Conservation (phyloP, 2,329 filamentous ascomycete genomes). For the Calonectria montana region DNA sequence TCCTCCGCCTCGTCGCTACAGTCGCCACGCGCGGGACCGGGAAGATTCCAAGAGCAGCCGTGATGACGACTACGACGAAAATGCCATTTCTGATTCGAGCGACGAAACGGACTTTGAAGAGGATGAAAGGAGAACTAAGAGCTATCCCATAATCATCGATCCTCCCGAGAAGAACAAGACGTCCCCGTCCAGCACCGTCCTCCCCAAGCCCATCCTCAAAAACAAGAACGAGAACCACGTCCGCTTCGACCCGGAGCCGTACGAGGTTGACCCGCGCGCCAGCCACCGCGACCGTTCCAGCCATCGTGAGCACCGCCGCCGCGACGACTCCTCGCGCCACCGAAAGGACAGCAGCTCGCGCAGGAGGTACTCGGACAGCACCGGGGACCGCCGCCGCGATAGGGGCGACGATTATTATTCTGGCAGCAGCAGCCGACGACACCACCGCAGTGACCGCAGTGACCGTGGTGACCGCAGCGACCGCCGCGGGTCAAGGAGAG, state of each 20-base stretch:
- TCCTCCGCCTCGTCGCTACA: constrained; percentile 21
- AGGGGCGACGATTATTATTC: constrained; percentile 48
- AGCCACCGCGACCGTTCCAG: constrained; percentile 23
- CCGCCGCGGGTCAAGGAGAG: constrained; percentile 50
- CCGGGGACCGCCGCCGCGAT: constrained; percentile 42
- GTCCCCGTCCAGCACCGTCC: constrained; percentile 50
- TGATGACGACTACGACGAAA: constrained; percentile 47
- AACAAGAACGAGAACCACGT: constrained; percentile 70
- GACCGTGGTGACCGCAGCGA: constrained; percentile 43
- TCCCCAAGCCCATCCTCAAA: constrained; percentile 71
- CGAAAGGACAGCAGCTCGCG: constrained; percentile 38
- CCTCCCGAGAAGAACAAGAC: constrained; percentile 48
- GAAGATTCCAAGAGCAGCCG: constrained; percentile 49
- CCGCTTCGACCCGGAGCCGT: constrained; percentile 61
- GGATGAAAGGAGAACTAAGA: constrained; percentile 45
- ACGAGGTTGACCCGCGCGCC: constrained; percentile 54
- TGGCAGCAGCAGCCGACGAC: constrained; percentile 45
- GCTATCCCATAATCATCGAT: constrained; percentile 52
- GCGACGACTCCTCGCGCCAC: constrained; percentile 32
- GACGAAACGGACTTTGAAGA: constrained; percentile 48
- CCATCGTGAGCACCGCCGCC: constrained; percentile 5
- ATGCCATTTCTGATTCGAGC: constrained; percentile 45
- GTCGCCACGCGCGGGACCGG: constrained; percentile 29
- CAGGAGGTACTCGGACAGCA: constrained; percentile 43
- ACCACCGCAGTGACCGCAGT: constrained; percentile 45